Base-by-base conservation (phyloP, 768 basidiomycete genomes). In the Tulasnella sp. region DNA sequence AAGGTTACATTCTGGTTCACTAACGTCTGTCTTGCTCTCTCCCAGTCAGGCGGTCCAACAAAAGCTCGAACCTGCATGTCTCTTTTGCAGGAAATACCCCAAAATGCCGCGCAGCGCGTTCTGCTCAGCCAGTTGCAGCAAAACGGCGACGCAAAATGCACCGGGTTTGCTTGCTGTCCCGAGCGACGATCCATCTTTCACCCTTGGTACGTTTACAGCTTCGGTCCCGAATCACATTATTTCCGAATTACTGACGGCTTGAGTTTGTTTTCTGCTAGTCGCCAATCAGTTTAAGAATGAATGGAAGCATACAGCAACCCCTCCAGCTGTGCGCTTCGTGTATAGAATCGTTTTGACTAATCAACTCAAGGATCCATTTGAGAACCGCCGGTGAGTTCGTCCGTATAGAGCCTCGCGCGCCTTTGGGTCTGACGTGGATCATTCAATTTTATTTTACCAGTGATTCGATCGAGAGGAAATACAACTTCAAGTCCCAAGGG, bases 51-150 rank as follows among this genome's bases (percentile, higher is more conserved):
- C 39, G 16, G 72, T 74, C 6, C 10, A n/a, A 46, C 27, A 40
- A 34, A 74, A 74, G 38, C 38, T 74, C 44, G 72, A 74, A 74
- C 31, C 72, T 38, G 72, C 72, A 21, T 74, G 72, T 39, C 72
- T 74, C 21, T 40, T 39, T 9, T 74, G 72, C 38, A 39, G 4
- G n/a, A 46, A 39, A n/a, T 74, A 40, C 14, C 72, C 72, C 14
- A 74, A 74, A 74, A 46, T 74, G 39, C 1, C 38, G 39, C 39
- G 72, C 19, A 40, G 39, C 72, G 72, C 72, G 39, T 74, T 74
- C 72, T 74, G 72, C 44, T 39, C 39, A 12, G 39, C 38, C 19
- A 74, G n/a, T 74, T 74, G 72, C 44, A 39, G 72, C n/a, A 40
- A 24, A 16, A 46, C 38, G 9, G 72, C 44, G 10, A n/a, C 72